Evolutionary conservation across 495 filamentous ascomycete genomes (phyloP).

Genomic region (Daldinia childiae): DNA sequence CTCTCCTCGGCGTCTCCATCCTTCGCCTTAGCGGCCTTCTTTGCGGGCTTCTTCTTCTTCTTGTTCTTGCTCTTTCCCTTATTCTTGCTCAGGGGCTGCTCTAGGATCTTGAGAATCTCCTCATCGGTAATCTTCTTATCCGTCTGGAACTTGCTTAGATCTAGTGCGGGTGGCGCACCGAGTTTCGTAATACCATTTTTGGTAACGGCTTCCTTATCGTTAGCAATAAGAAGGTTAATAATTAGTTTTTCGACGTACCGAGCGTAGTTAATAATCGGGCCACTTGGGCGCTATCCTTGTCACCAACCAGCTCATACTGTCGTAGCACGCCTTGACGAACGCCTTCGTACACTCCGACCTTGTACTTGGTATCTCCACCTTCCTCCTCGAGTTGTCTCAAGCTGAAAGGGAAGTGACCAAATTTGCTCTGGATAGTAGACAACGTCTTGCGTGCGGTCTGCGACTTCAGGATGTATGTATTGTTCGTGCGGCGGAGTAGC

Average conservation of each 20-base stretch:
- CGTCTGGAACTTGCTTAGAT: slow-evolving; percentile 82
- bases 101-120: slow-evolving; percentile 91
- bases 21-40: slow-evolving; percentile 66
- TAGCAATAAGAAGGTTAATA: slow-evolving; percentile 26
- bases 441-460: slow-evolving; percentile 88
- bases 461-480: slow-evolving; percentile 90
- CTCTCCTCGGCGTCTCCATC: slow-evolving; percentile 50
- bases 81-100: slow-evolving; percentile 80
- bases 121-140: slow-evolving; percentile 98
- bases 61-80: slow-evolving; percentile 88
- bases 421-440: slow-evolving; percentile 94
- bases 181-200: slow-evolving; percentile 95
- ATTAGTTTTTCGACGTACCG: slow-evolving; percentile 67
- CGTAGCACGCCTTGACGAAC: slow-evolving; percentile 89
- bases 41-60: slow-evolving; percentile 80
- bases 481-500: slow-evolving; percentile 89
- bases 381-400: slow-evolving; percentile 97
- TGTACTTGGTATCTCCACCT: slow-evolving; percentile 84
- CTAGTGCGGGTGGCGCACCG: slow-evolving; percentile 73
- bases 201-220: slow-evolving; percentile 77
- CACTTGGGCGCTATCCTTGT: slow-evolving; percentile 85
- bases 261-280: slow-evolving; percentile 88
- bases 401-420: slow-evolving; percentile 97
- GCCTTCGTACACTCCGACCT: slow-evolving; percentile 86
- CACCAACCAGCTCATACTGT: slow-evolving; percentile 94